These are phyloP conservation scores for Solanum sejunctum DNA, from an alignment of 257 asterid genomes.

Conservation along the genomic window DNA sequence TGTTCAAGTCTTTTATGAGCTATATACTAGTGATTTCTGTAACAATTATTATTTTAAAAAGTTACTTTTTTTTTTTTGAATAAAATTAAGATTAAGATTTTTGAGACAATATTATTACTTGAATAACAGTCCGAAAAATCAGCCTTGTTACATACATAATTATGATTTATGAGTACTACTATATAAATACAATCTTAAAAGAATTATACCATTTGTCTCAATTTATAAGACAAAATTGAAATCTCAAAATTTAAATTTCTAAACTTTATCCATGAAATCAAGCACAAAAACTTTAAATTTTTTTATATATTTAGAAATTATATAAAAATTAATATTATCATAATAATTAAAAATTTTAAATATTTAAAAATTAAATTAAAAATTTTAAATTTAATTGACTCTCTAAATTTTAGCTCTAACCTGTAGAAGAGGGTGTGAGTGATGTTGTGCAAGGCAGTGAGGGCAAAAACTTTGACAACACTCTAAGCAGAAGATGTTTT, in stretches of 20 bases:
- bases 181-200: not conserved
- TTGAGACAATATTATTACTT: no score
- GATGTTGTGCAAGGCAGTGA: conserved; percentile 75
- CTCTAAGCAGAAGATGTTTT: conserved; percentile 72
- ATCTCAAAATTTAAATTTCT: not conserved
- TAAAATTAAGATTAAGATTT: no score
- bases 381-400: no score
- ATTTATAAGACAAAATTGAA: not conserved
- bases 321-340: no score
- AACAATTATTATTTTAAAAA: not conserved
- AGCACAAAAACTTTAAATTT: not conserved
- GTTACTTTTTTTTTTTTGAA: not conserved
- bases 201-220: not conserved
- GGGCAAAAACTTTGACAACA: conserved; percentile 80
- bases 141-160: not conserved
- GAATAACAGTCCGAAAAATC: not conserved
- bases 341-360: no score
- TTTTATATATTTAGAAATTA: no score
- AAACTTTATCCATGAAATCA: not conserved
- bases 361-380: no score
- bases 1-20: not conserved
- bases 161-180: not conserved
- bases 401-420: not conserved
- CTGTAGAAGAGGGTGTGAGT: conserved; percentile 61
- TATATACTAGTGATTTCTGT: no score